Base-by-base conservation (phyloP, 148 eudicot species). In the Nepenthes mirabilis region DNA sequence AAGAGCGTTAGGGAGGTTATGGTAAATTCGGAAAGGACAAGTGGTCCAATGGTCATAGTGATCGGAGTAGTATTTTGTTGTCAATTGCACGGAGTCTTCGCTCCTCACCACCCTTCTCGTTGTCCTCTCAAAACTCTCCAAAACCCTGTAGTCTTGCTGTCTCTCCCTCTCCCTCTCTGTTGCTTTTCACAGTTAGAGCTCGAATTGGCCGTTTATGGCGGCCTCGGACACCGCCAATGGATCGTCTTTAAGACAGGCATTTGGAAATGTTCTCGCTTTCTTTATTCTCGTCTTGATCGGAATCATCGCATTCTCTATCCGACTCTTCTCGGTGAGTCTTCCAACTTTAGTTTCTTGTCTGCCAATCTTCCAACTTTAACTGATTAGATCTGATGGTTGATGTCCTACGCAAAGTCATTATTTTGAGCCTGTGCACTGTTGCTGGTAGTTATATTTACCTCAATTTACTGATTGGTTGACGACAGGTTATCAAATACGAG, bases 301-400 rank as follows among this genome's bases (percentile, higher is more conserved):
- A 60, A 74, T 88, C 51, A 84, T 90, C 62, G 91, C 97, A 9
- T 90, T 90, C 79, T 84, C 97, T 80, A 90, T 87, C 84, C 97
- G 97, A 58, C 79, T 90, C 9, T 90, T 90, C 72, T 90, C 97
- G 23, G 97, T 89, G 66, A 73, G 53, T 34, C 34, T 50, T 36
- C 36, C 34, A 11, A 14, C 14, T 14, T 36, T 53, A 14, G 13
- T 13, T 72, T 11, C 37, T 90, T 90, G 70, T 90, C 97, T 33
- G 97, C 86, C 66, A 73, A 49, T 34, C 34, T 50, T 36, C 36
- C 34, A 11, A 14, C 14, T 14, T 36, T 53, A 14, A 14, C 10
- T 72, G 37, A 33, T 36, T 65, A 65, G 80, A 83, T 76, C 79
- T 36, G 62, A 43, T 56, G 34, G 2, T 61, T 58, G 34, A 47